These are phyloP conservation scores for Kockovaella imperatae DNA, from an alignment of 768 basidiomycete species.

Conservation along the genomic window DNA sequence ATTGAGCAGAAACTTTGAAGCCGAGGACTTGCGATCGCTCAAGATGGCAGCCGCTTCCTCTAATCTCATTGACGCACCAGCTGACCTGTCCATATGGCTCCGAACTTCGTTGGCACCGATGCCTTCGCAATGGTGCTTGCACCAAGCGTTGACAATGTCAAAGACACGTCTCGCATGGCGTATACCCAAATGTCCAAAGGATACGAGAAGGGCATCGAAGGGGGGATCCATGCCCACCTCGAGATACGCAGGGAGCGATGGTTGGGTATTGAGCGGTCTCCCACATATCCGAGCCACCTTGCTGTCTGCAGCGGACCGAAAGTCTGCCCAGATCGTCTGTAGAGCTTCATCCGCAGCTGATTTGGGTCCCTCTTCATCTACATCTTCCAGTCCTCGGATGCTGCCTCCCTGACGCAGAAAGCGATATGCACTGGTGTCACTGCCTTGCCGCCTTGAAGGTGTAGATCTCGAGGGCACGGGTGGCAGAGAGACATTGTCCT, in stretches of 20 bases:
- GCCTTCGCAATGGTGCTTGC: constrained; percentile 61
- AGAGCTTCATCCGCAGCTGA: constrained; percentile 83
- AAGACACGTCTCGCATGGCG: constrained; percentile 76
- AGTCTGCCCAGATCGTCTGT: constrained; percentile 79
- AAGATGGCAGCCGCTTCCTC: constrained; percentile 40
- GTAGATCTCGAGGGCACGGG: constrained; percentile 29
- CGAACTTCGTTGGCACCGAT: constrained; percentile 38
- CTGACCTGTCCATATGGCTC: constrained; percentile 30
- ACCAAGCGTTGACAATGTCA: constrained; percentile 81
- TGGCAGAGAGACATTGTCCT: constrained; percentile 29
- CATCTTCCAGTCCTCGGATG: constrained; percentile 54
- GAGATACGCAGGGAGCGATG: constrained; percentile 58
- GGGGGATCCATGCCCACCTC: constrained; percentile 65
- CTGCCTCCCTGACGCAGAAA: constrained; percentile 18
- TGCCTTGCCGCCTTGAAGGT: constrained; percentile 24
- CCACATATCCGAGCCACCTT: constrained; percentile 71
- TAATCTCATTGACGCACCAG: constrained; percentile 24
- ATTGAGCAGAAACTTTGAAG: constrained; percentile 83
- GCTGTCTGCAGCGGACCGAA: constrained; percentile 67
- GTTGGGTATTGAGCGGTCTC: constrained; percentile 60
- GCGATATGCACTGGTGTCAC: constrained; percentile 26
- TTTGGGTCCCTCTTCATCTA: constrained; percentile 57
- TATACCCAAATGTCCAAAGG: constrained; percentile 75
- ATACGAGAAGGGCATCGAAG: constrained; percentile 77
- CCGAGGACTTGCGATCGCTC: constrained; percentile 48